A percentile compares a stretch with the other conserved stretches of the same genome.
These are phyloP conservation scores for Esteya vermicola DNA, from an alignment of 2,329 filamentous ascomycete genomes.

Conservation along the genomic window DNA sequence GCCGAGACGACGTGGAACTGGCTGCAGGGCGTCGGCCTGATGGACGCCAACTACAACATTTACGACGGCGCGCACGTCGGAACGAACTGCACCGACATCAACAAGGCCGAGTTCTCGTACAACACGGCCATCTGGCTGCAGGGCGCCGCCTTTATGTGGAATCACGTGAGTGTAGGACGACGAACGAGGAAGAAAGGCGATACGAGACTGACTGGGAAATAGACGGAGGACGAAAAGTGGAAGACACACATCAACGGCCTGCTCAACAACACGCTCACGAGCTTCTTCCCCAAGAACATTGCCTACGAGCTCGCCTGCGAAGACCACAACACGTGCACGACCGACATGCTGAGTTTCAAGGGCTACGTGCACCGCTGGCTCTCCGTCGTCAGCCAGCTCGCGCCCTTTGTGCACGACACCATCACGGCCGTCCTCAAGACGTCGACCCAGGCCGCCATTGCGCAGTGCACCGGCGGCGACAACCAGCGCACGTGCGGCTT, in stretches of 20 bases:
- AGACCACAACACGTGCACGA: constrained; percentile 31
- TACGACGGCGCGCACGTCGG: constrained; percentile 40
- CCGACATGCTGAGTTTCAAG: constrained; percentile 46
- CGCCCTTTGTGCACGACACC: constrained; percentile 27
- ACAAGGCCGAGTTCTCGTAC: constrained; percentile 40
- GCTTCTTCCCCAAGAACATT: constrained; percentile 31
- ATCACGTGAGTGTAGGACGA: constrained; percentile 21
- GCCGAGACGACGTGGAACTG: constrained; percentile 43
- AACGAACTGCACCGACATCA: constrained; percentile 36
- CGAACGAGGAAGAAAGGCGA: no score
- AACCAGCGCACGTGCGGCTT: constrained; percentile 33
- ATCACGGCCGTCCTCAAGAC: constrained; percentile 31
- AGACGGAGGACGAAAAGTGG: constrained; percentile 18
- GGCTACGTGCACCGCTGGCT: constrained; percentile 39
- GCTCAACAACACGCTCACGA: constrained; percentile 24
- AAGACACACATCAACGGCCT: constrained; percentile 32
- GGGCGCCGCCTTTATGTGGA: constrained; percentile 46
- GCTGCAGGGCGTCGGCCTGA: constrained; percentile 31
- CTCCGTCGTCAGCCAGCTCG: constrained; percentile 30
- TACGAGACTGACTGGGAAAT: no score
- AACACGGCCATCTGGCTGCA: constrained; percentile 37
- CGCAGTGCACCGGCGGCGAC: constrained; percentile 31
- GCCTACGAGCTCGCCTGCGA: constrained; percentile 46
- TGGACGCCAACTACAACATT: constrained; percentile 42
- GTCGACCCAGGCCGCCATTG: constrained; percentile 33